phyloP scores from a whole-genome alignment of 148 eudicot species.

The Silene latifolia region DNA sequence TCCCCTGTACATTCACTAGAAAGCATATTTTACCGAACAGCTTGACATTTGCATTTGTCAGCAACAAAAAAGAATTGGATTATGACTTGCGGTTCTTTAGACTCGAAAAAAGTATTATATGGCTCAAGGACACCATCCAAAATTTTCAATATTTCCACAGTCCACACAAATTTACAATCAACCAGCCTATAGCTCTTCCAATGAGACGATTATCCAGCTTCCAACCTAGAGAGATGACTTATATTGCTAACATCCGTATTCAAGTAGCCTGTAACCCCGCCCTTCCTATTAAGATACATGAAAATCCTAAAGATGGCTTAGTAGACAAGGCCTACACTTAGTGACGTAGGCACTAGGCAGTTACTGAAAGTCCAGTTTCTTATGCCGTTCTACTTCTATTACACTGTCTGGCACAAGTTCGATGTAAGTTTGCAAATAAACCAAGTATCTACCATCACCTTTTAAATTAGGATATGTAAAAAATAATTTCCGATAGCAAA shows the following conservation, averaged over 20 bases:
- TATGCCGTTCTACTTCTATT: background rate
- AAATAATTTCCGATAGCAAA: too few relatives aligned
- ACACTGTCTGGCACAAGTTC: background rate
- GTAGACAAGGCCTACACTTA: background rate
- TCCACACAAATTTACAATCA: conserved; percentile 1
- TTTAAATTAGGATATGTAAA: background rate
- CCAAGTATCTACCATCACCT: background rate
- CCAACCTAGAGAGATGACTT: background rate
- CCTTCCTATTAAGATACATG: background rate
- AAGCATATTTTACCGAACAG: background rate
- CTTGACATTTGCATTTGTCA: background rate
- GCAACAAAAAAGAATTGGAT: background rate
- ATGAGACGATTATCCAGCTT: background rate
- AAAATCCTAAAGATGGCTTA: background rate
- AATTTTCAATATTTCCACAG: background rate
- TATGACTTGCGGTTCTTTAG: background rate
- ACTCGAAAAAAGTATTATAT: background rate
- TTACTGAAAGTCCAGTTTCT: conserved; percentile 3
- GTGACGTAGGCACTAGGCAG: background rate
- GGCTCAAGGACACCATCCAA: background rate
- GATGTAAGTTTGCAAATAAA: background rate
- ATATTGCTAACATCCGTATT: background rate
- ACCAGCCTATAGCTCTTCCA: background rate
- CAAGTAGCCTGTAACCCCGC: background rate
- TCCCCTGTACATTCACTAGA: background rate